Evolutionary conservation across 495 filamentous ascomycete genomes (phyloP).

Genomic region (Aspergillus panamensis): DNA sequence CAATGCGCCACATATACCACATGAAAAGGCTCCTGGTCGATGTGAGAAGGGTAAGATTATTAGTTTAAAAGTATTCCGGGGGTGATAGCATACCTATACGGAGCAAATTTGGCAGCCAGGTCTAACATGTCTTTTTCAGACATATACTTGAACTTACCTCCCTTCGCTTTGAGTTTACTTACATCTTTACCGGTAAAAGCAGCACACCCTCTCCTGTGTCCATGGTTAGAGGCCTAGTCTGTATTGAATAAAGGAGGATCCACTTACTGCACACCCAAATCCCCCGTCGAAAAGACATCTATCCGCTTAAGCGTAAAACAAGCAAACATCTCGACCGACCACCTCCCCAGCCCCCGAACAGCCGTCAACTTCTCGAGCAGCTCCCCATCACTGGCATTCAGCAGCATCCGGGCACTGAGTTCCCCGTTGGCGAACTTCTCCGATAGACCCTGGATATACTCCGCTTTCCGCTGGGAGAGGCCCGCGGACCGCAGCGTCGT

Average conservation of each 20-base stretch:
- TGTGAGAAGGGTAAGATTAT: conserved; percentile 14
- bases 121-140: conserved; percentile 87
- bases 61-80: neutral
- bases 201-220: conserved; percentile 73
- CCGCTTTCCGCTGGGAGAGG: conserved; percentile 87
- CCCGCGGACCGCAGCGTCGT: conserved; percentile 74
- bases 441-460: conserved; percentile 84
- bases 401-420: conserved; percentile 69
- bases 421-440: conserved; percentile 74
- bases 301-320: conserved; percentile 86
- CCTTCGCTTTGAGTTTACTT: conserved; percentile 74
- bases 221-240: neutral
- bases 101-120: conserved; percentile 71
- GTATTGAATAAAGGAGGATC: neutral
- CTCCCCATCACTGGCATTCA: conserved; percentile 78
- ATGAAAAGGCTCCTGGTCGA: conserved; percentile 63
- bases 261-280: conserved; percentile 84
- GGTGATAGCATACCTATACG: conserved; percentile 63
- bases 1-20: conserved; percentile 93
- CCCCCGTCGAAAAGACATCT: conserved; percentile 90
- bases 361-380: conserved; percentile 76
- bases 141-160: conserved; percentile 98
- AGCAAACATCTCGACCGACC: conserved; percentile 98
- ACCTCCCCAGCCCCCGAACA: conserved; percentile 80
- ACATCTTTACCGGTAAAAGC: conserved; percentile 81